These are phyloP conservation scores for Rosa rugosa DNA, from an alignment of 306 rosid genomes.

Conservation along the genomic window DNA sequence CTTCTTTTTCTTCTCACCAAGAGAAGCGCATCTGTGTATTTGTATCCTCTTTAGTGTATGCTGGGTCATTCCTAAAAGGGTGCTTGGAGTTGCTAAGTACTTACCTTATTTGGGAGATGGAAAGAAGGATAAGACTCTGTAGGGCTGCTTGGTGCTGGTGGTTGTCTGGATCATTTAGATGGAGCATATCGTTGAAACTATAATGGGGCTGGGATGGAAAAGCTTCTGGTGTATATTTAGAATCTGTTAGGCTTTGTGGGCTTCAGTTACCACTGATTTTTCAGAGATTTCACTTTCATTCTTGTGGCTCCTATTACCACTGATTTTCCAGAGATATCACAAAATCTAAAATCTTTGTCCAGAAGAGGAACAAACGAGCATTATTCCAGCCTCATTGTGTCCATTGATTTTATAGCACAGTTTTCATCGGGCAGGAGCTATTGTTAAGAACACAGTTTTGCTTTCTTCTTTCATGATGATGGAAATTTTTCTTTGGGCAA, in stretches of 20 bases:
- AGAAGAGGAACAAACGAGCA: background rate
- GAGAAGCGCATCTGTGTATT: background rate
- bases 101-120: background rate
- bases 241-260: background rate
- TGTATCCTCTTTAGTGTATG: background rate
- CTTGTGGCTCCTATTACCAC: background rate
- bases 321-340: background rate
- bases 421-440: background rate
- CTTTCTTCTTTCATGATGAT: background rate
- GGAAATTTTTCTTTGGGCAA: background rate
- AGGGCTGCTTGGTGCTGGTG: background rate
- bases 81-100: background rate
- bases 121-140: background rate
- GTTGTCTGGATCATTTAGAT: background rate
- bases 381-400: background rate
- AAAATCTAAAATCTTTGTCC: background rate
- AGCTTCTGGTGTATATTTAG: background rate
- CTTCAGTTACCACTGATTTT: background rate
- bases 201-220: background rate
- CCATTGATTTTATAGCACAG: background rate
- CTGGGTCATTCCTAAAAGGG: background rate
- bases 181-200: background rate
- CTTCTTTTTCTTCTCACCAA: background rate
- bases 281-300: too few relatives aligned
- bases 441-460: background rate